Evolutionary conservation across 441 rosid genomes (phyloP), one percentile per base, ranked within the genome.

Genomic region (Adansonia grandidieri): DNA sequence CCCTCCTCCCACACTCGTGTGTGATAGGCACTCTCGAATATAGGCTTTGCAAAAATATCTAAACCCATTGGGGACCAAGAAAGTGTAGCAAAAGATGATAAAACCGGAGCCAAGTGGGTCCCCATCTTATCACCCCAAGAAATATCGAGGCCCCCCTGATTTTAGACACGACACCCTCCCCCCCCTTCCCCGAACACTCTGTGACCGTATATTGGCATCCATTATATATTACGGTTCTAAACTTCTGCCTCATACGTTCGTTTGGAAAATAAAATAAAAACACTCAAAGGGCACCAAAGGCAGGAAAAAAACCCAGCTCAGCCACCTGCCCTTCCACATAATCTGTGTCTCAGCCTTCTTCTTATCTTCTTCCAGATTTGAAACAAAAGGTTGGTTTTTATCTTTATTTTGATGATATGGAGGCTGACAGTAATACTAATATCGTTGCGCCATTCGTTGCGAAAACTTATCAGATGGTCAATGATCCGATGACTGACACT

Each of bases 391-490:
- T 75, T 37, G 72, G 73, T 65, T 22, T 65, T 17, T 8, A 65
- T 40, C 24, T 28, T 28, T 28, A 32, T 75, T 73, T 76, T 60
- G 37, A 3, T 11, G 40, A 84, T 79, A 62, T 83, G 91, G 90
- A 90, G 80, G 42, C 66, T 32, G n/a, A 13, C n/a, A 48, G 4
- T 22, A 47, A 19, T 28, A 11, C 66, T 60, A 78, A 72, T 79
- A 74, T 79, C 58, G 44, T 82, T 47, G 87, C 92, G 44, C 95
- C 95, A 80, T 89, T 91, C 84, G 84, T 89, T 50, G 72, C 84
- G 89, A 89, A 91, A 87, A 91, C 89, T n/a, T 89, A 87, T 81
- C 88, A 88, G 81, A 89, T 91, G 88, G 91, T 89, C 53, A 88
- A 65, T 72, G 95, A 91, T 84, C 91, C 91, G 67, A 50, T 86